phyloP scores from a whole-genome alignment of 169 alveolate species.

The Plasmodium coatneyi region DNA sequence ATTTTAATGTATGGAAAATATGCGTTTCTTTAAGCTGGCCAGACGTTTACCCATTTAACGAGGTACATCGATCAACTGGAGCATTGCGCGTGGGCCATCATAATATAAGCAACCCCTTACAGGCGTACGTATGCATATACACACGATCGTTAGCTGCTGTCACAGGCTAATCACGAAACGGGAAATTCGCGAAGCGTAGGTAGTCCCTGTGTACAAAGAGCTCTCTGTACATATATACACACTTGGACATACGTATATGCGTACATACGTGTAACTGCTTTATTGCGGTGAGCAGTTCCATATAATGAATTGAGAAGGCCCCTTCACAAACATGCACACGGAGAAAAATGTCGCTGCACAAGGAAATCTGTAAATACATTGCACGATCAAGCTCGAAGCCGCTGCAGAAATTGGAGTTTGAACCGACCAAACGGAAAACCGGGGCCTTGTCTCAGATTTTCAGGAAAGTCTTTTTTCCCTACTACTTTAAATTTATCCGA shows the following conservation, averaged over 20 bases:
- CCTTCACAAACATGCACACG: background rate
- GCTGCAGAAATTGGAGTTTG: conserved; percentile 33
- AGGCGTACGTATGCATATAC: background rate
- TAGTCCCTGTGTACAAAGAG: background rate
- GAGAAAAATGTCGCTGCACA: conserved; percentile 64
- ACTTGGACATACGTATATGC: background rate
- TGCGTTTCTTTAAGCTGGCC: background rate
- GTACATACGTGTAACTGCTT: background rate
- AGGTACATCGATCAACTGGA: background rate
- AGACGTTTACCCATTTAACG: background rate
- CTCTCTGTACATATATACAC: background rate
- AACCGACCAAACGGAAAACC: conserved; percentile 38
- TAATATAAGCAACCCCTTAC: background rate
- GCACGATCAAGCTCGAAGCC: conserved; percentile 34
- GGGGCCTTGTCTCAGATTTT: conserved; percentile 56
- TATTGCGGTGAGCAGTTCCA: background rate
- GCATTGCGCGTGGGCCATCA: background rate
- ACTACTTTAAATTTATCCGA: conserved; percentile 83
- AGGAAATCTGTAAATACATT: conserved; percentile 70
- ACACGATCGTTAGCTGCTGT: background rate
- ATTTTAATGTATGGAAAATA: background rate
- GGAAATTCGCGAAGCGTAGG: background rate
- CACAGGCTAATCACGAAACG: background rate
- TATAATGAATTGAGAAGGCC: conserved; percentile 3
- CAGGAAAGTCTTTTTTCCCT: conserved; percentile 82